Evolutionary conservation across 2,329 filamentous ascomycete species (phyloP).

Genomic region (Fusarium virguliforme): DNA sequence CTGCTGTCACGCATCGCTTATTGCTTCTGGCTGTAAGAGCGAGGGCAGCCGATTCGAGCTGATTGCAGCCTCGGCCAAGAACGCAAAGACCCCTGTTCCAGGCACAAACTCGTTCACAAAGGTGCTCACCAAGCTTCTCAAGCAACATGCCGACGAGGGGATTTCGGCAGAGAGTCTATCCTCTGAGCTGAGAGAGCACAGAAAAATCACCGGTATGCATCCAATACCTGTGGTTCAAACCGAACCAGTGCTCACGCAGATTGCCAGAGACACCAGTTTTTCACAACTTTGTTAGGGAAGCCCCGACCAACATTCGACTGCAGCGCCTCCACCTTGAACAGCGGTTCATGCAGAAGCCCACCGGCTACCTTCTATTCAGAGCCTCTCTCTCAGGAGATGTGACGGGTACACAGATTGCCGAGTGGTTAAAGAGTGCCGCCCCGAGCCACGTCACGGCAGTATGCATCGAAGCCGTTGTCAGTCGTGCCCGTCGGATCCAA

Average conservation of each 20-base stretch:
- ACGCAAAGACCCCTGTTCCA: background rate
- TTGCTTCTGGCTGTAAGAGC: background rate
- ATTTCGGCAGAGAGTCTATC: background rate
- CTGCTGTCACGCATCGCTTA: background rate
- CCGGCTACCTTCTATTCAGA: background rate
- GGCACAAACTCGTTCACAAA: background rate
- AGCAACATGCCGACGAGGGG: background rate
- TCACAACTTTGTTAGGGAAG: background rate
- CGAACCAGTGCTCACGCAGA: background rate
- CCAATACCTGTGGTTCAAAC: background rate
- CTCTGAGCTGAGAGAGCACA: background rate
- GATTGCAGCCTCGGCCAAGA: background rate
- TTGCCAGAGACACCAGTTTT: background rate
- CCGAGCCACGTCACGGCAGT: background rate
- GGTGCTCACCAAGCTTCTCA: background rate
- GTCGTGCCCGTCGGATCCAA: background rate
- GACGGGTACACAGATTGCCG: background rate
- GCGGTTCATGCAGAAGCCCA: background rate
- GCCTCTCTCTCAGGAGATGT: background rate
- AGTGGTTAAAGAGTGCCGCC: slow-evolving; percentile 2
- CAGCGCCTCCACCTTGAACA: background rate
- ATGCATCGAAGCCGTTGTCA: background rate
- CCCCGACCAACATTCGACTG: background rate
- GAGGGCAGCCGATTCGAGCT: background rate
- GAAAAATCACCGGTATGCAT: background rate